Conservation (phyloP, 495 filamentous ascomycete genomes). For the Podospora appendiculata region DNA sequence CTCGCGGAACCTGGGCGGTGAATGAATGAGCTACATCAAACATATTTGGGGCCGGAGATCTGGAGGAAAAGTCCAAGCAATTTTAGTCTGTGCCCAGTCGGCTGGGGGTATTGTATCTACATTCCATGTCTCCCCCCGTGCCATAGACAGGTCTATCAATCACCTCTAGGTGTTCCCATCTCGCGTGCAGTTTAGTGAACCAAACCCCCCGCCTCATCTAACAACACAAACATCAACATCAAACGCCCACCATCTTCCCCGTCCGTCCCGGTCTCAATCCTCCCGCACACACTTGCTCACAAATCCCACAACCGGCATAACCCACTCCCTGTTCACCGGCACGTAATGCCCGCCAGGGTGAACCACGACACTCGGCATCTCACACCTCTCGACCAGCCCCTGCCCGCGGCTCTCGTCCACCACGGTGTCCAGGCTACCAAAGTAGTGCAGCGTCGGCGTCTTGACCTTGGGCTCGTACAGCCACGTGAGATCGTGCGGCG, state of each 20-base stretch:
- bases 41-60: not conserved
- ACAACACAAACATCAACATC: too few relatives aligned
- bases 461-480: slow-evolving; percentile 70
- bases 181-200: not conserved
- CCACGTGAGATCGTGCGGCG: slow-evolving; percentile 49
- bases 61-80: not conserved
- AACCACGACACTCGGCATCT: slow-evolving; percentile 54
- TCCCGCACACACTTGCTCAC: slow-evolving; percentile 50
- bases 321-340: slow-evolving; percentile 72
- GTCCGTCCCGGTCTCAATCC: too few relatives aligned
- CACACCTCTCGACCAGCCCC: slow-evolving; percentile 60
- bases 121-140: not conserved
- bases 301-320: slow-evolving; percentile 66
- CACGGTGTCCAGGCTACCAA: slow-evolving; percentile 82
- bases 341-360: slow-evolving; percentile 95
- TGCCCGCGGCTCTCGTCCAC: slow-evolving; percentile 68
- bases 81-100: too few relatives aligned
- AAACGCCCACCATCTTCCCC: too few relatives aligned
- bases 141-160: not conserved
- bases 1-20: not conserved
- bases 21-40: too few relatives aligned
- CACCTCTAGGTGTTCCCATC: too few relatives aligned
- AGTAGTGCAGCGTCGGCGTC: slow-evolving; percentile 74
- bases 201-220: too few relatives aligned
- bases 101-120: not conserved